Evolutionary conservation across 805 yeast genomes (phyloP).

Genomic region (Saturnispora zaruensis): DNA sequence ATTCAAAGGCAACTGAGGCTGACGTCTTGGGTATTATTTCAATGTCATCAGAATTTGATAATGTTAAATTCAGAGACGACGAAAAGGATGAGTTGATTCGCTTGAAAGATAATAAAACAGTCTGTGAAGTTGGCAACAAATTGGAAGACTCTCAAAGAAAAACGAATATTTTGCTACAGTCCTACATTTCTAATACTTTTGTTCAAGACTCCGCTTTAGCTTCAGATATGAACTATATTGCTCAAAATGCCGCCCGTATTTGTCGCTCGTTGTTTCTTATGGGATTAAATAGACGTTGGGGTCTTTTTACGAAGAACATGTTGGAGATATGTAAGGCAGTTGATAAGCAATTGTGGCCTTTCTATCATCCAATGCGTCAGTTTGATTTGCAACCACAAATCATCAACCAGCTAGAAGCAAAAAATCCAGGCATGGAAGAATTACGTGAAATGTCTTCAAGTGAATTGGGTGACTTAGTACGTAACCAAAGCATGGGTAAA

Average conservation of each 20-base stretch:
- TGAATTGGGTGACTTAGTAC: constrained; percentile 87
- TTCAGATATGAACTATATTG: constrained; percentile 87
- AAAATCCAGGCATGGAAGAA: constrained; percentile 60
- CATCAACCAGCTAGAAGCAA: constrained; percentile 50
- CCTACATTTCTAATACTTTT: constrained; percentile 69
- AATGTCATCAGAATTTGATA: constrained; percentile 90
- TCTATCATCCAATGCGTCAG: constrained; percentile 82
- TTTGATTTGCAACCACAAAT: constrained; percentile 71
- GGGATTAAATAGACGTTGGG: constrained; percentile 90
- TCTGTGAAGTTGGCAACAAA: constrained; percentile 78
- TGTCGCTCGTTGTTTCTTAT: constrained; percentile 83
- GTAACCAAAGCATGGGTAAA: constrained; percentile 67
- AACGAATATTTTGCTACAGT: constrained; percentile 78
- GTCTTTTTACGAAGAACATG: constrained; percentile 63
- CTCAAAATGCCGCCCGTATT: constrained; percentile 91
- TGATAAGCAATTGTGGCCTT: constrained; percentile 80
- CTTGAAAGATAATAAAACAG: constrained; percentile 49
- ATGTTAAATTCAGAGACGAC: constrained; percentile 80
- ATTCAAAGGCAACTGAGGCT: constrained; percentile 83
- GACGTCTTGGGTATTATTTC: constrained; percentile 82
- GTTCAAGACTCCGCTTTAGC: constrained; percentile 73
- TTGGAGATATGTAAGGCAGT: constrained; percentile 79
- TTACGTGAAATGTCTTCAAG: constrained; percentile 62
- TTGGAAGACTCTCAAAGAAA: constrained; percentile 73
- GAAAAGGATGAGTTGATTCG: constrained; percentile 66